Evolutionary conservation across 768 basidiomycete genomes (phyloP), one percentile per base, ranked within the genome.

Genomic region (Pulveroboletus sp.): DNA sequence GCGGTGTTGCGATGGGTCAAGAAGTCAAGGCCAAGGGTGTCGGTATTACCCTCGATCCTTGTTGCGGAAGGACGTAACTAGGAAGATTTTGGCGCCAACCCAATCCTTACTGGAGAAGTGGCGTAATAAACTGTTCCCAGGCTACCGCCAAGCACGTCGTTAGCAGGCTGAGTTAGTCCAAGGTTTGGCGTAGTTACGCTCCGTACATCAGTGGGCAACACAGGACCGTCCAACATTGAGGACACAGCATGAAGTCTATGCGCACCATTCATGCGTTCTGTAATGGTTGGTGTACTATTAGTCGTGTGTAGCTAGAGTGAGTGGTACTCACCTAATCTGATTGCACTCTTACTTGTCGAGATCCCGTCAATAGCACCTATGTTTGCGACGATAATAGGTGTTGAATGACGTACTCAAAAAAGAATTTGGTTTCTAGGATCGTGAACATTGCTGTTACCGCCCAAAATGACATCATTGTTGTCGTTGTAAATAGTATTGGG

Each of bases 1-100:
- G 93, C 26, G 93, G 89, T 3, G 61, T 80, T 4, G 83, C 79
- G 37, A 86, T 96, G 81, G 93, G 92, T 17, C 61, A 75, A 47
- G 94, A 98, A 65, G 86, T 89, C 69, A 76, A 76, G 49, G 82
- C 80, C 26, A 93, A 94, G 63, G 94, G 94, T 21, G 83, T 89
- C 40, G 80, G 96, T 58, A 71, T 94, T 43, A 85, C 83, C 9
- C 76, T 94, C 7, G 80, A 77, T 27, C 79, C 90, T 0, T 21
- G 21, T 21, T 4, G 21, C 21, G 21, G 21, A 21, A 21, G 88
- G 85, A 1, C 80, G 89, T 15, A 69, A 84, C 17, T 83, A 87
- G 3, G 74, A 80, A 55, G 90, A 86, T 7, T 31, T 31, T 31
- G 93, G 93, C 15, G 75, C 93, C 27, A 92, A 93, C 67, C 93